Evolutionary conservation across 495 filamentous ascomycete species (phyloP).

Genomic region (Trichoderma asperelloides): DNA sequence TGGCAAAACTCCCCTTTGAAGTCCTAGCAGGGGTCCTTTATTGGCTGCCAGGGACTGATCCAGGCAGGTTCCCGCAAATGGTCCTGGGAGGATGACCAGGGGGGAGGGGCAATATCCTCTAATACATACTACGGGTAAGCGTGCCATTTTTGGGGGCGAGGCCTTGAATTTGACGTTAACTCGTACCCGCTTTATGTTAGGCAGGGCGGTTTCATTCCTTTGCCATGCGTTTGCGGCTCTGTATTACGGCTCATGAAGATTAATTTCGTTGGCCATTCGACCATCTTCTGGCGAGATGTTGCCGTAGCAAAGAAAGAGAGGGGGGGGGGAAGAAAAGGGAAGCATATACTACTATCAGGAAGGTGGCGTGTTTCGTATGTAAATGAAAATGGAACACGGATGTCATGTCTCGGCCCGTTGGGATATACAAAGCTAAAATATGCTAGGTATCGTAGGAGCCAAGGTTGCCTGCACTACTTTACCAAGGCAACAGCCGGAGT

Average conservation of each 20-base stretch:
- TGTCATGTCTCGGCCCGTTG: constrained; percentile 1
- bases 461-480: not conserved
- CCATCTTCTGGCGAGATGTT: not conserved
- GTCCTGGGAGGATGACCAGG: not conserved
- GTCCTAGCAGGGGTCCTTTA: constrained; percentile 4
- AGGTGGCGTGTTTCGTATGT: not conserved
- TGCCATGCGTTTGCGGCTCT: not conserved
- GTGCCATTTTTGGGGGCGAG: not conserved
- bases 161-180: not conserved
- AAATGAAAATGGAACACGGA: constrained; percentile 9
- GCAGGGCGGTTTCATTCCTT: not conserved
- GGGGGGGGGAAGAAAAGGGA: not conserved
- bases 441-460: not conserved
- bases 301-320: not conserved
- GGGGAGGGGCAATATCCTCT: not conserved
- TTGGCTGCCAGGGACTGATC: not conserved
- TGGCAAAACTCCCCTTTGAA: not conserved
- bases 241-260: not conserved
- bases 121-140: not conserved
- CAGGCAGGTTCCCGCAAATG: constrained; percentile 1
- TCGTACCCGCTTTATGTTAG: not conserved
- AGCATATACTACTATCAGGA: no score
- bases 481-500: not conserved
- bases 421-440: not conserved
- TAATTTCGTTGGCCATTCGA: not conserved